These are phyloP conservation scores for Heliocybe sulcata DNA, from an alignment of 1,284 basidiomycete genomes.

Conservation along the genomic window DNA sequence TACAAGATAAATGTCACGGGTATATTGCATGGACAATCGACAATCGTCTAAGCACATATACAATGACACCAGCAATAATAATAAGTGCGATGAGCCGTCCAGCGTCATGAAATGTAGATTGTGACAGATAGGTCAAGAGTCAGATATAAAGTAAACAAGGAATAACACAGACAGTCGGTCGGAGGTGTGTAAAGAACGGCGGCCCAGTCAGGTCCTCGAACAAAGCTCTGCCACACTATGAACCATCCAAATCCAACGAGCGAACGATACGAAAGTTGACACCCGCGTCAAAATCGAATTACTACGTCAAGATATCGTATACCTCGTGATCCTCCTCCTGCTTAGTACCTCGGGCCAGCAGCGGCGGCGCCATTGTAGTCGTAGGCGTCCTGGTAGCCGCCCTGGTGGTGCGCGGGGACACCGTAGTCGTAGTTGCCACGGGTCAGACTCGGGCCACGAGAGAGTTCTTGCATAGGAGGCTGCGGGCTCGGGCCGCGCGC, in stretches of 20 bases:
- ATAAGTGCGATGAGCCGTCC: neutral
- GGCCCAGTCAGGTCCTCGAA: neutral
- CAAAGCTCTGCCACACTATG: neutral
- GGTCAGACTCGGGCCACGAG: constrained; percentile 33
- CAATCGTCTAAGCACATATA: constrained; percentile 4
- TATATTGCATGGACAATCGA: constrained; percentile 3
- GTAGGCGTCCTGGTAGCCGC: constrained; percentile 32
- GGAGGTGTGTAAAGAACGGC: neutral
- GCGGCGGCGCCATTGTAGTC: constrained; percentile 17
- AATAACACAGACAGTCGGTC: neutral
- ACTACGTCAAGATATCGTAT: neutral
- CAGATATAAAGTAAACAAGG: constrained; percentile 3
- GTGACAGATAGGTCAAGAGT: neutral
- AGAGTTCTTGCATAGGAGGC: constrained; percentile 56
- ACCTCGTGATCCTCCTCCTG: neutral
- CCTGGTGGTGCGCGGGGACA: constrained; percentile 55
- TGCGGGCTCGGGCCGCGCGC: constrained; percentile 58
- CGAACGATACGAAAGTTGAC: neutral
- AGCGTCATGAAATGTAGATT: constrained; percentile 1
- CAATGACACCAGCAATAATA: neutral
- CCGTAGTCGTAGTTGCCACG: constrained; percentile 41
- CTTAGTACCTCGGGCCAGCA: constrained; percentile 17
- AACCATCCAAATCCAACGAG: neutral
- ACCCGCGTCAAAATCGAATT: neutral
- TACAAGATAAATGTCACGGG: constrained; percentile 1